Conservation (phyloP, 2,329 filamentous ascomycete genomes). For the Fusarium pseudonygamai region DNA sequence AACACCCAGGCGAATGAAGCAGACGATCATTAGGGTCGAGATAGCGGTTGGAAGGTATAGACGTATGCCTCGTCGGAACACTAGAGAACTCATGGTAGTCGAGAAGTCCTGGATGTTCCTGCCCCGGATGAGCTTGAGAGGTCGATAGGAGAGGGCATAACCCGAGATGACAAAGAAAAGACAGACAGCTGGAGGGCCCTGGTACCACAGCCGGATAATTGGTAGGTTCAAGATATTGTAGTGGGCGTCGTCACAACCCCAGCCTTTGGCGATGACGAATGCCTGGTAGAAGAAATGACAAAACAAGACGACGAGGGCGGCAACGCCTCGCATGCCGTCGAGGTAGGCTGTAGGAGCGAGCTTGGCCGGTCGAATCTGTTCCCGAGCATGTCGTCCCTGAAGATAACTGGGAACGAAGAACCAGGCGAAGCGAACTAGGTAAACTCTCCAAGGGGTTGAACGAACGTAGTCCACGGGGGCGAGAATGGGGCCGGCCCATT, state of each 20-base stretch:
- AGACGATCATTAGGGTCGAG: slow-evolving; percentile 59
- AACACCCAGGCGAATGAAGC: slow-evolving; percentile 55
- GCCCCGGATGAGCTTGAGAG: slow-evolving; percentile 57
- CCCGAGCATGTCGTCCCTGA: slow-evolving; percentile 54
- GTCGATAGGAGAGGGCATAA: slow-evolving; percentile 66
- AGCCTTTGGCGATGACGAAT: slow-evolving; percentile 62
- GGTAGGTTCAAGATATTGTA: slow-evolving; percentile 61
- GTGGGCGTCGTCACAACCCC: slow-evolving; percentile 56
- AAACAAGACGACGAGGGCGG: slow-evolving; percentile 65
- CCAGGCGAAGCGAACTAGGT: slow-evolving; percentile 51
- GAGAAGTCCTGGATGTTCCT: slow-evolving; percentile 53
- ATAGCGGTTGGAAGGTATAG: slow-evolving; percentile 62
- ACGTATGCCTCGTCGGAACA: slow-evolving; percentile 62
- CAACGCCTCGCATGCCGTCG: slow-evolving; percentile 66
- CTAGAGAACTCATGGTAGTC: slow-evolving; percentile 58
- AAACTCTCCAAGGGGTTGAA: slow-evolving; percentile 50
- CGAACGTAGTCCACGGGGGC: slow-evolving; percentile 43
- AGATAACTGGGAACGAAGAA: slow-evolving; percentile 65
- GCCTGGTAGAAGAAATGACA: slow-evolving; percentile 66
- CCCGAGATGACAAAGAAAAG: slow-evolving; percentile 71
- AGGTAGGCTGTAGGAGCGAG: slow-evolving; percentile 65
- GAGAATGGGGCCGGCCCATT: slow-evolving; percentile 48
- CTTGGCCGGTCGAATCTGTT: slow-evolving; percentile 52
- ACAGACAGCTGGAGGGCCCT: slow-evolving; percentile 66
- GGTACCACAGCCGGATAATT: slow-evolving; percentile 63